Evolutionary conservation across 2,329 filamentous ascomycete genomes (phyloP), one percentile per base, ranked within the genome.

Genomic region (Lecanicillium sp.): DNA sequence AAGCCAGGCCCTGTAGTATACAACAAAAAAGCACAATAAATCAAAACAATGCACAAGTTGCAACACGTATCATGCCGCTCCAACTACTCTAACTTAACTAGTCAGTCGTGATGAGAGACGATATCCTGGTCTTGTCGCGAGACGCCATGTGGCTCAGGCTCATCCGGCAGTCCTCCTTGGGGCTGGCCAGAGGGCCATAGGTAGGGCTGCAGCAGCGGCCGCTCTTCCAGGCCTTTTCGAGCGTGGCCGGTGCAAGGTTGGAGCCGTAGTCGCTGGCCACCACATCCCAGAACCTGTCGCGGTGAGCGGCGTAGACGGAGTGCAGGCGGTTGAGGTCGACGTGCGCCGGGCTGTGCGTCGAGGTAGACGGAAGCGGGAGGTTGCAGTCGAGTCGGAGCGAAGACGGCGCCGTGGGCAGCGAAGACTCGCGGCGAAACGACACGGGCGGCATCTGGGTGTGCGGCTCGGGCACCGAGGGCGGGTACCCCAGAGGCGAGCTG

Each of bases 181-280:
- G 71, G 57, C 76, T 74, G 24, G 73, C 70, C 35, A 72, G 66
- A 6, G 75, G 74, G 7, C 55, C 54, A 51, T 50, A 64, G 54
- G 59, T 48, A 65, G 68, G 56, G 60, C 66, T 62, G 66, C 67
- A 67, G 56, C 69, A 67, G 23, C 63, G 59, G 32, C 69, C 73
- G 9, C 69, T 68, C 61, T 72, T 75, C 81, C 84, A 89, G n/a
- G 83, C 80, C 60, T 84, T 81, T 67, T 88, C 85, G 17, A 89
- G 72, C 27, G 80, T 71, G 12, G 74, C 71, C 1, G 84, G 78
- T 41, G 78, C 82, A 2, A 74, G 73, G 27, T 80, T 77, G 12
- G 70, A 64, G 45, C 85, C 85, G 59, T 90, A 90, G 58, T 89
- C 84, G 21, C 78, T 70, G 24, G 86, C 85, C 29, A 91, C 77